Percentiles rank a stretch among this genome's conserved stretches.
Evolutionary conservation across 164 flowering plant genomes (phyloP).

Genomic region (Platanus orientalis): DNA sequence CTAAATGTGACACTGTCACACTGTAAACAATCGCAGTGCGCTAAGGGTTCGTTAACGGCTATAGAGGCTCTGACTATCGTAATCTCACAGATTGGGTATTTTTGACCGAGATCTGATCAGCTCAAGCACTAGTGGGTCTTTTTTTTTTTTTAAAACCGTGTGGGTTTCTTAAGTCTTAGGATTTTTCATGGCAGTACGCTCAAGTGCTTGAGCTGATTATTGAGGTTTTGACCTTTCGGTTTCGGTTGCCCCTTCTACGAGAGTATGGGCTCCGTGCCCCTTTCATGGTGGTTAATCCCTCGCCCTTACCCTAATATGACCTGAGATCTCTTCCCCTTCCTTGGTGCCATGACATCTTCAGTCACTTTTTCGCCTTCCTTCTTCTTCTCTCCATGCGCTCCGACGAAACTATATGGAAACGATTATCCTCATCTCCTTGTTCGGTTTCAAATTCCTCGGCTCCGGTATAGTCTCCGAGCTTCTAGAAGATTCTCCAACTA

Average conservation of each 20-base stretch:
- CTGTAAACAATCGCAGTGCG: too few species aligned
- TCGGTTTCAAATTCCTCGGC: not conserved
- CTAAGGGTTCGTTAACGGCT: too few species aligned
- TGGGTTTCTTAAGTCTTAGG: too few species aligned
- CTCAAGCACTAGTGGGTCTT: too few species aligned
- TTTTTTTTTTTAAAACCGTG: too few species aligned
- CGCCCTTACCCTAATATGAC: not conserved
- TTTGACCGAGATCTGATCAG: too few species aligned
- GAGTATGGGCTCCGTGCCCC: not conserved
- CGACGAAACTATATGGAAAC: not conserved
- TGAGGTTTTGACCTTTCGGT: not conserved
- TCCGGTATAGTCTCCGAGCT: conserved; percentile 20
- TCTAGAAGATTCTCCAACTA: conserved; percentile 33
- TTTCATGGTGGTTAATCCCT: not conserved
- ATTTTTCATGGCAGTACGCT: too few species aligned
- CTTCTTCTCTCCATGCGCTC: not conserved
- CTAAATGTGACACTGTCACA: too few species aligned
- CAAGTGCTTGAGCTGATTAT: too few species aligned
- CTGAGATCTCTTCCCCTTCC: not conserved
- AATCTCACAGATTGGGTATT: too few species aligned
- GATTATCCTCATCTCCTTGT: not conserved
- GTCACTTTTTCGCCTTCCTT: not conserved
- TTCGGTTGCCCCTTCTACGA: not conserved
- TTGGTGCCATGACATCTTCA: not conserved
- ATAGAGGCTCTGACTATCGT: too few species aligned